Conservation (phyloP, 441 rosid genomes). For the Gossypium aridum region DNA sequence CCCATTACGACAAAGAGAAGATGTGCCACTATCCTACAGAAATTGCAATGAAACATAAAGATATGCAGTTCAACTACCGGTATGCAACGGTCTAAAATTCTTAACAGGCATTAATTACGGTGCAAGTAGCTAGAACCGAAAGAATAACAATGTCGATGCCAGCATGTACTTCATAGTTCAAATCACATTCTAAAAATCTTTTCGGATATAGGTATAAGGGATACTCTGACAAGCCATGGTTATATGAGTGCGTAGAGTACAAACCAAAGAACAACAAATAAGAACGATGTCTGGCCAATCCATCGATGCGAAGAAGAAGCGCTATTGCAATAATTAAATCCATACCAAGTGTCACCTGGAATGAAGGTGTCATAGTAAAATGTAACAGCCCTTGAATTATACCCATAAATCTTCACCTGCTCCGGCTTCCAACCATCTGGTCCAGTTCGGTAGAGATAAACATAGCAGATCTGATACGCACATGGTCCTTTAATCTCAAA, state of each 20-base stretch:
- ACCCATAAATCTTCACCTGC: constrained; percentile 43
- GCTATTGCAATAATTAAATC: constrained; percentile 41
- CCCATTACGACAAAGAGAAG: not conserved
- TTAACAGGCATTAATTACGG: not conserved
- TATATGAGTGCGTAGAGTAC: not conserved
- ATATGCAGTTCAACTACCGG: not conserved
- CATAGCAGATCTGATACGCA: constrained; percentile 49
- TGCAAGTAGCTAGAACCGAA: not conserved
- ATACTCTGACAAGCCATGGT: not conserved
- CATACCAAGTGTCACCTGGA: constrained; percentile 57
- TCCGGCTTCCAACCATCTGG: constrained; percentile 72
- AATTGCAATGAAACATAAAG: not conserved
- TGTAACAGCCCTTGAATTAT: constrained; percentile 32
- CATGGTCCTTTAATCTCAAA: constrained; percentile 61
- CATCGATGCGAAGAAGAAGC: not conserved
- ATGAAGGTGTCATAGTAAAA: constrained; percentile 46
- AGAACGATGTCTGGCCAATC: not conserved
- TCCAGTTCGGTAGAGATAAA: constrained; percentile 51
- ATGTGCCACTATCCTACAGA: not conserved
- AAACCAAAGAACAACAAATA: not conserved
- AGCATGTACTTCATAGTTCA: not conserved
- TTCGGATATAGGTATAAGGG: not conserved
- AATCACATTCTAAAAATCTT: not conserved
- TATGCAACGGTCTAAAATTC: not conserved
- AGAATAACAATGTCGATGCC: not conserved